Conservation (phyloP, 495 filamentous ascomycete species). For the Sporormia fimetaria region DNA sequence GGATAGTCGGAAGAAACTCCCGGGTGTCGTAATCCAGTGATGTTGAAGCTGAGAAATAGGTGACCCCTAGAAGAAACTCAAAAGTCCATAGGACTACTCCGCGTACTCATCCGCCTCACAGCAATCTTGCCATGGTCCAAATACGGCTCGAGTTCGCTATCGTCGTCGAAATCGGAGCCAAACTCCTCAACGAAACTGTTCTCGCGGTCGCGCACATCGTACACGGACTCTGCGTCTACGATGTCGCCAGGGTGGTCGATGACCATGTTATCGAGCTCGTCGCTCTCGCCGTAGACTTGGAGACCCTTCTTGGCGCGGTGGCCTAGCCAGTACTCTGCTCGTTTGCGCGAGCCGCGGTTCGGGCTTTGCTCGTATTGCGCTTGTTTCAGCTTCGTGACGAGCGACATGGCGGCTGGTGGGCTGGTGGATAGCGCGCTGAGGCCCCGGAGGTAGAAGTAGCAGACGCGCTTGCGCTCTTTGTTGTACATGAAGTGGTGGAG, state of each 20-base stretch:
- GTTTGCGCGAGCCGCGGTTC: constrained; percentile 52
- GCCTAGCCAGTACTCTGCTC: constrained; percentile 74
- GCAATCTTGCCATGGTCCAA: too few relatives aligned
- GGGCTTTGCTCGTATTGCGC: constrained; percentile 15
- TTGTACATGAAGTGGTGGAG: constrained; percentile 97
- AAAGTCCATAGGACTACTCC: too few relatives aligned
- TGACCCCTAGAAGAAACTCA: too few relatives aligned
- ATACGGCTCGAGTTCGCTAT: constrained; percentile 26
- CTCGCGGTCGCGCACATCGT: constrained; percentile 3
- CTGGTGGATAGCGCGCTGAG: constrained; percentile 70
- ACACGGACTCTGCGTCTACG: constrained; percentile 20
- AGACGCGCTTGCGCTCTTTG: constrained; percentile 82
- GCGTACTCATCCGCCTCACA: too few relatives aligned
- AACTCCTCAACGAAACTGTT: constrained; percentile 7
- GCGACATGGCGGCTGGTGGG: constrained; percentile 33
- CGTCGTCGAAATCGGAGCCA: constrained; percentile 11
- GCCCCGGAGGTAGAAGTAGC: constrained; percentile 81
- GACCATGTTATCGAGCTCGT: constrained; percentile 24
- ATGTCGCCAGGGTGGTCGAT: constrained; percentile 24
- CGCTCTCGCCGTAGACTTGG: constrained; percentile 8
- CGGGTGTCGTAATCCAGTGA: too few relatives aligned
- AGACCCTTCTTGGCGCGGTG: constrained; percentile 36
- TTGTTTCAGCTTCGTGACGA: constrained; percentile 16
- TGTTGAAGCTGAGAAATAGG: too few relatives aligned
- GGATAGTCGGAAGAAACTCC: too few relatives aligned